Evolutionary conservation across 106 monocot species (phyloP).

Genomic region (Dendrobium huoshanense): DNA sequence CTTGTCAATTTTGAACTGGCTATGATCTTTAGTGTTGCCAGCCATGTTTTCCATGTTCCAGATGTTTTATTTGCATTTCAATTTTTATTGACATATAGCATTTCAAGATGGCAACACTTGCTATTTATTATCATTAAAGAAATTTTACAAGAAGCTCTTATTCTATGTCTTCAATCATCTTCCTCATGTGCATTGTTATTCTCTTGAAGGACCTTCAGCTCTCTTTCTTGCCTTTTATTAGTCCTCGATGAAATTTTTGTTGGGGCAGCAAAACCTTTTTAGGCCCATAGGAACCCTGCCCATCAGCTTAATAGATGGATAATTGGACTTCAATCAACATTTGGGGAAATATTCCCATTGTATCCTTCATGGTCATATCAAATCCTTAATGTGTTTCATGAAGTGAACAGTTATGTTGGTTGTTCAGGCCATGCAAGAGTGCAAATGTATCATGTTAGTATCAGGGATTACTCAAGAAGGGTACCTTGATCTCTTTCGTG

Average conservation of each 20-base stretch:
- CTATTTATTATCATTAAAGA: background rate
- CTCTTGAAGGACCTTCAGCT: background rate
- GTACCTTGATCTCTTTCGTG: constrained; percentile 8
- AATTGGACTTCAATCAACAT: background rate
- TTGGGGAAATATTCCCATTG: background rate
- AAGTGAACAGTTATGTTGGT: constrained; percentile 2
- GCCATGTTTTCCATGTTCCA: background rate
- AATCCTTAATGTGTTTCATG: background rate
- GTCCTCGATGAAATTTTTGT: background rate
- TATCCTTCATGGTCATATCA: background rate
- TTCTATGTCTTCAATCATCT: background rate
- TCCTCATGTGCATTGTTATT: background rate
- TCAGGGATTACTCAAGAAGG: background rate
- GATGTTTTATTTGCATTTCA: background rate
- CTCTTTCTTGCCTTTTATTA: background rate
- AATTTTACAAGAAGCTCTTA: background rate
- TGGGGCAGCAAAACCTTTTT: background rate
- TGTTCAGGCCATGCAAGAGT: background rate
- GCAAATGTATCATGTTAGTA: background rate
- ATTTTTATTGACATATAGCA: background rate
- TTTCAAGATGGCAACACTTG: background rate
- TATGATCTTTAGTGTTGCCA: background rate
- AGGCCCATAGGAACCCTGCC: background rate
- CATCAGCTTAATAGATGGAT: background rate
- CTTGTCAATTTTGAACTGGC: background rate